These are phyloP conservation scores for Phytopythium litorale DNA, from an alignment of 352 stramenopile species.

Conservation along the genomic window DNA sequence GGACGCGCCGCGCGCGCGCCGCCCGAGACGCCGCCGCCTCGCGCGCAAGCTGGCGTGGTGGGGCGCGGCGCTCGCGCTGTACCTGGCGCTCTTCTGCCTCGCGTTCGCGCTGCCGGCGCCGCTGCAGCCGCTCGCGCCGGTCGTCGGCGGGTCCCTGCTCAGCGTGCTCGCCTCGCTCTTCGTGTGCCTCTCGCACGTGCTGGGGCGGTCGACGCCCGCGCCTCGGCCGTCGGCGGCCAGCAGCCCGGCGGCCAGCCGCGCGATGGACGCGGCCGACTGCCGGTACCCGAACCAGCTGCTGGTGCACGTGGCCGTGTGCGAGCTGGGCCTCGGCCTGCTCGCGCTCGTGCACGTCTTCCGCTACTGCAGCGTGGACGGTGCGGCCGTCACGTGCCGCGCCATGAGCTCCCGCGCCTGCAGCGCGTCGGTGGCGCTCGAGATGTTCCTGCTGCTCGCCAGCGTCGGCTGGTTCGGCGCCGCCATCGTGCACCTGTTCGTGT, in stretches of 20 bases:
- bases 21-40: neutral
- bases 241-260: neutral
- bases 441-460: slow-evolving; percentile 56
- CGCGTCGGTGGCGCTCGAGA: slow-evolving; percentile 35
- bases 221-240: slow-evolving; percentile 16
- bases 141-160: slow-evolving; percentile 41
- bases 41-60: slow-evolving; percentile 23
- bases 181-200: slow-evolving; percentile 50
- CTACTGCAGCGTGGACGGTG: slow-evolving; percentile 33
- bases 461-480: slow-evolving; percentile 68
- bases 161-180: slow-evolving; percentile 48
- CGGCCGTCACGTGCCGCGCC: slow-evolving; percentile 20
- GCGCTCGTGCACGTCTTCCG: slow-evolving; percentile 40
- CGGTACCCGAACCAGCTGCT: slow-evolving; percentile 55
- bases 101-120: slow-evolving; percentile 35
- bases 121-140: slow-evolving; percentile 34
- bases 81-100: slow-evolving; percentile 37
- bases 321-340: slow-evolving; percentile 46
- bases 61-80: slow-evolving; percentile 19
- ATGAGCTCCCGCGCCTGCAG: slow-evolving; percentile 36
- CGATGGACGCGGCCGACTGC: neutral
- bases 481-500: slow-evolving; percentile 72
- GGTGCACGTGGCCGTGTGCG: slow-evolving; percentile 57
- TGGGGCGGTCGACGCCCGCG: slow-evolving; percentile 16
- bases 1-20: neutral